Evolutionary conservation across 2,329 filamentous ascomycete species (phyloP).

Genomic region (Aureobasidium musti): DNA sequence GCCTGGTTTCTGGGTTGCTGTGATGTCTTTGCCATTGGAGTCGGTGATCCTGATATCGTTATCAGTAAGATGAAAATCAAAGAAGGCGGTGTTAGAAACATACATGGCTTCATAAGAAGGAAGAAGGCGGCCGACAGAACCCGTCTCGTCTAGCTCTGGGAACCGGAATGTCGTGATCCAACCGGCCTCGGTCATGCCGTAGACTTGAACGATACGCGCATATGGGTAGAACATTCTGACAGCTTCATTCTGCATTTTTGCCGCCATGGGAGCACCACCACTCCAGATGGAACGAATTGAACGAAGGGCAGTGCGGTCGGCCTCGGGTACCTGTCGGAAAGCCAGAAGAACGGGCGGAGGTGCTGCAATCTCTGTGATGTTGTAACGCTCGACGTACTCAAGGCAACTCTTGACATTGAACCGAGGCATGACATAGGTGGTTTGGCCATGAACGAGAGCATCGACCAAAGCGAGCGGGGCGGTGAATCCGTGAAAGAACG

Average conservation of each 20-base stretch:
- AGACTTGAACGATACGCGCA: slow-evolving; percentile 52
- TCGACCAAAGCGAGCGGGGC: slow-evolving; percentile 51
- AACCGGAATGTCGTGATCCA: slow-evolving; percentile 50
- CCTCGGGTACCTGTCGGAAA: slow-evolving; percentile 40
- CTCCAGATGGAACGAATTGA: slow-evolving; percentile 50
- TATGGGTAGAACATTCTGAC: slow-evolving; percentile 45
- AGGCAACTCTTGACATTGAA: slow-evolving; percentile 49
- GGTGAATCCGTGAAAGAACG: slow-evolving; percentile 58
- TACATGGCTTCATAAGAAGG: slow-evolving; percentile 43
- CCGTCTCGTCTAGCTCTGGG: slow-evolving; percentile 46
- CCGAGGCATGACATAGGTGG: slow-evolving; percentile 52
- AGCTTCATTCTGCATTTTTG: slow-evolving; percentile 46
- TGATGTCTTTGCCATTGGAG: slow-evolving; percentile 42
- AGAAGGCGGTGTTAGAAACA: neutral
- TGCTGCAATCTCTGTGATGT: slow-evolving; percentile 53
- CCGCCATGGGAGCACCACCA: slow-evolving; percentile 53
- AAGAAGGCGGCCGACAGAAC: slow-evolving; percentile 52
- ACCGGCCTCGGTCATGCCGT: slow-evolving; percentile 57
- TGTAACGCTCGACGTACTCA: slow-evolving; percentile 44
- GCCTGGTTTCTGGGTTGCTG: slow-evolving; percentile 40
- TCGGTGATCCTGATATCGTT: slow-evolving; percentile 31
- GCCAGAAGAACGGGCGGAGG: slow-evolving; percentile 49
- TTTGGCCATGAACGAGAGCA: slow-evolving; percentile 50
- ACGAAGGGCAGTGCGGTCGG: slow-evolving; percentile 43
- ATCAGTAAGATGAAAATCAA: neutral